These are phyloP conservation scores for Ilyonectria destructans DNA, from an alignment of 2,329 filamentous ascomycete species.

Conservation along the genomic window DNA sequence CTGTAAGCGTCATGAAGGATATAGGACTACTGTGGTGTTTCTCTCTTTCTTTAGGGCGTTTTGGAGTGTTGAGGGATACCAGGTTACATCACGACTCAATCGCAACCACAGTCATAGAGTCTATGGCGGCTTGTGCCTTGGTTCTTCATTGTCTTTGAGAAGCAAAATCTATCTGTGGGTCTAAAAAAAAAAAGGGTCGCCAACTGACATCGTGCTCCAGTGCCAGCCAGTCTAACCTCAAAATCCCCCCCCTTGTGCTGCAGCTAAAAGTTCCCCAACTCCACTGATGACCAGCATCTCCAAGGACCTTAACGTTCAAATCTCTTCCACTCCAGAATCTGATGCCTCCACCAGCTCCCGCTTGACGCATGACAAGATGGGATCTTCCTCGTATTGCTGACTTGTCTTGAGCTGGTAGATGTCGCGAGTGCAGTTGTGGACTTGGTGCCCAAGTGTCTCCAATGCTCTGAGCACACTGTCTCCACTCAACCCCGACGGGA, in stretches of 20 bases:
- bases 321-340: background rate
- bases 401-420: slow-evolving; percentile 26
- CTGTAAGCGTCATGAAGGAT: slow-evolving; percentile 22
- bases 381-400: slow-evolving; percentile 22
- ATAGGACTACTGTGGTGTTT: slow-evolving; percentile 12
- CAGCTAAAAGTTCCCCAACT: slow-evolving; percentile 3
- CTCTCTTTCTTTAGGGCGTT: slow-evolving; percentile 23
- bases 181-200: slow-evolving; percentile 9
- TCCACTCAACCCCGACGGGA: slow-evolving; percentile 11
- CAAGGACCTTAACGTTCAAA: background rate
- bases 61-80: slow-evolving; percentile 41
- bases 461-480: slow-evolving; percentile 12
- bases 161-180: slow-evolving; percentile 27
- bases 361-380: slow-evolving; percentile 15
- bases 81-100: slow-evolving; percentile 44
- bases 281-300: slow-evolving; percentile 1
- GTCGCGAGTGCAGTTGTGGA: slow-evolving; percentile 26
- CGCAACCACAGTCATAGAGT: slow-evolving; percentile 30
- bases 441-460: slow-evolving; percentile 22
- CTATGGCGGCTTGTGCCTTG: slow-evolving; percentile 14
- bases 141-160: slow-evolving; percentile 22
- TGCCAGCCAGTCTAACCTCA: slow-evolving; percentile 9
- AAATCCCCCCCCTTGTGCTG: background rate
- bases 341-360: slow-evolving; percentile 10
- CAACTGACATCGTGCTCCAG: slow-evolving; percentile 31